Conservation (phyloP, 2,329 filamentous ascomycete genomes). For the Chaetomium globosum region DNA sequence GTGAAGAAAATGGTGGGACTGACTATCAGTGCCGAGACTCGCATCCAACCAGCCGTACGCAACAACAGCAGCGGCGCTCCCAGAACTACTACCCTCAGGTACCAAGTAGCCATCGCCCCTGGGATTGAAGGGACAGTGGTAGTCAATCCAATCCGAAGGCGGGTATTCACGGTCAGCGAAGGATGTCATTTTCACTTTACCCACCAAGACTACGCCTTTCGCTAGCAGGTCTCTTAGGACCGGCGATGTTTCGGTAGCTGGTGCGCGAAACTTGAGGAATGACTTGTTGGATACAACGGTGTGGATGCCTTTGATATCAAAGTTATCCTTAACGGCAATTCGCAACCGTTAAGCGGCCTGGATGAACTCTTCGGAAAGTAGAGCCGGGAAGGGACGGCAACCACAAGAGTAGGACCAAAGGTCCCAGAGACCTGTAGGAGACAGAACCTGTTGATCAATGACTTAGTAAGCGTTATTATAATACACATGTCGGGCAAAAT, state of each 20-base stretch:
- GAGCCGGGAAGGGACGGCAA: slow-evolving; percentile 1
- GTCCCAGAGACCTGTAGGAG: too few relatives aligned
- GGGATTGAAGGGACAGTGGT: slow-evolving; percentile 24
- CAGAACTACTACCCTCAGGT: slow-evolving; percentile 19
- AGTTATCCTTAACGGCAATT: slow-evolving; percentile 22
- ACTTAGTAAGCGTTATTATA: too few relatives aligned
- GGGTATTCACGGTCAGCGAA: slow-evolving; percentile 26
- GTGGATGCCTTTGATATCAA: slow-evolving; percentile 20
- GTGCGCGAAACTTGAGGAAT: slow-evolving; percentile 3
- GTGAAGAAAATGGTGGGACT: background rate
- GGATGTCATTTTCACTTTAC: slow-evolving; percentile 21
- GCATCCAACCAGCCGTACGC: slow-evolving; percentile 21
- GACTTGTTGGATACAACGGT: slow-evolving; percentile 11
- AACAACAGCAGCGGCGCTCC: slow-evolving; percentile 19
- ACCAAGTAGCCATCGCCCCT: slow-evolving; percentile 22
- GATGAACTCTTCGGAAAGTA: background rate
- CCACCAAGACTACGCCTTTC: background rate
- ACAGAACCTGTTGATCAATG: too few relatives aligned
- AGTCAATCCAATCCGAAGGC: slow-evolving; percentile 25
- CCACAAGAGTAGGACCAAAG: background rate
- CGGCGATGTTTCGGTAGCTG: background rate
- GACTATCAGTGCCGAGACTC: slow-evolving; percentile 10
- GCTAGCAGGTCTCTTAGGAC: background rate
- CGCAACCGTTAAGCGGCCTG: slow-evolving; percentile 24
- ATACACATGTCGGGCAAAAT: too few relatives aligned